A percentile compares a stretch with the other conserved stretches of the same genome.
These are phyloP conservation scores for Penicillium verrucosum DNA, from an alignment of 2,329 filamentous ascomycete species.

Conservation along the genomic window DNA sequence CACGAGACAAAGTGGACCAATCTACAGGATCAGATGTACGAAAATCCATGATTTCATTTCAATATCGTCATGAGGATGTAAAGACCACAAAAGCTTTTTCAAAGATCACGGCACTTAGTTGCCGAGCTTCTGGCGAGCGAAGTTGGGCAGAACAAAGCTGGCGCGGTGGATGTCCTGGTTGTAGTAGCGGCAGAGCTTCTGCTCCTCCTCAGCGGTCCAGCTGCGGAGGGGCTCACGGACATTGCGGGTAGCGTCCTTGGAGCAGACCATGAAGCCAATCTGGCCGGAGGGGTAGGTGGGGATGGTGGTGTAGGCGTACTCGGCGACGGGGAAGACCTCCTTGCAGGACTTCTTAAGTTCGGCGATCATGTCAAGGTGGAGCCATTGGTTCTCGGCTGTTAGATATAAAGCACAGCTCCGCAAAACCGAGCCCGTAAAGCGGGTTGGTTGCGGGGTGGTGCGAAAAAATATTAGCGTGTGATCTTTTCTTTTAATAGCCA, in stretches of 20 bases:
- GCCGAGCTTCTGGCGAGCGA: constrained; percentile 71
- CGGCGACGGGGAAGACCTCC: constrained; percentile 93
- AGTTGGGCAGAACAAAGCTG: constrained; percentile 87
- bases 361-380: constrained; percentile 89
- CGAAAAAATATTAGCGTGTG: constrained; percentile 24
- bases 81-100: constrained; percentile 12
- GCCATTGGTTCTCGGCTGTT: constrained; percentile 97
- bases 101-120: constrained; percentile 12
- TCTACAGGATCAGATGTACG: neutral
- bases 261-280: constrained; percentile 99
- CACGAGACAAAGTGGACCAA: rapidly evolving
- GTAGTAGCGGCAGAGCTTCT: constrained; percentile 93
- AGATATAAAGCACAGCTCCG: constrained; percentile 25
- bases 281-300: constrained; percentile 98
- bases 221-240: constrained; percentile 78
- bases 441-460: constrained; percentile 32
- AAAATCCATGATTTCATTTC: constrained; percentile 13
- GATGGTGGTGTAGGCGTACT: constrained; percentile 98
- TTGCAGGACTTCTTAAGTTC: constrained; percentile 96
- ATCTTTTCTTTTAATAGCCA: neutral
- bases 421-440: constrained; percentile 30
- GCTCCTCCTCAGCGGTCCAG: constrained; percentile 85
- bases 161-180: constrained; percentile 95
- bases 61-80: constrained; percentile 13
- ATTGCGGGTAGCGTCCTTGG: constrained; percentile 83